Evolutionary conservation across 78 protist genomes (phyloP).

Genomic region (Diacronema lutheri): DNA sequence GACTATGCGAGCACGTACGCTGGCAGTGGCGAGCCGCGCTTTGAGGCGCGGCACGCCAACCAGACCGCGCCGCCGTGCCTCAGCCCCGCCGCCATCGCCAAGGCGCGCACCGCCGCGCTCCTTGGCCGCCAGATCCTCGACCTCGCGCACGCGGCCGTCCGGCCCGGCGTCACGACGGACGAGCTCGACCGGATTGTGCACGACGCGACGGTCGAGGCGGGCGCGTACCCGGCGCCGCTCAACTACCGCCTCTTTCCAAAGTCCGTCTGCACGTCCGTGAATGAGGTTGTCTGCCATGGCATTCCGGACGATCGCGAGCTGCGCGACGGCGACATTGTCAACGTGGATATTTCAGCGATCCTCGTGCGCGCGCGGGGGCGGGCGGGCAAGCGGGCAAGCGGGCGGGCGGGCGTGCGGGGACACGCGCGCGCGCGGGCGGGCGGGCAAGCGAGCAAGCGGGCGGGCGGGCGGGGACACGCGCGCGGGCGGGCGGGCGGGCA

Average conservation of each 20-base stretch:
- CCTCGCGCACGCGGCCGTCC: conserved; percentile 57
- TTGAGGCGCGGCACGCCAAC: not conserved
- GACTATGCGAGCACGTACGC: too few relatives aligned
- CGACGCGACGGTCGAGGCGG: conserved; percentile 68
- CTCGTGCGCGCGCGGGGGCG: not conserved
- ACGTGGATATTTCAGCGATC: conserved; percentile 80
- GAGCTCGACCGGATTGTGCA: conserved; percentile 82
- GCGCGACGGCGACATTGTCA: conserved; percentile 88
- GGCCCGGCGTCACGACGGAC: conserved; percentile 85
- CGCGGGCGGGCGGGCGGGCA: too few relatives aligned
- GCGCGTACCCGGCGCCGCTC: conserved; percentile 92
- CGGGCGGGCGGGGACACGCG: too few relatives aligned
- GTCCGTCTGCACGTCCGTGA: conserved; percentile 83
- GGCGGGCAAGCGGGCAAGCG: too few relatives aligned
- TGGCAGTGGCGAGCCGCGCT: too few relatives aligned
- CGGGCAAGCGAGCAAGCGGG: too few relatives aligned
- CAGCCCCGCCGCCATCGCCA: not conserved
- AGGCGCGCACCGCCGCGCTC: not conserved
- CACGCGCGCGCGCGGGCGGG: too few relatives aligned
- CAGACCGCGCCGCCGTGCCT: not conserved
- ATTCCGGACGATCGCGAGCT: conserved; percentile 87
- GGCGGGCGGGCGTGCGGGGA: too few relatives aligned
- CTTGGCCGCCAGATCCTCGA: conserved; percentile 81
- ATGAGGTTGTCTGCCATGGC: conserved; percentile 95
- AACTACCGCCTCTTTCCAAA: conserved; percentile 88